A percentile compares a stretch with the other conserved stretches of the same genome.
Evolutionary conservation across 257 asterid genomes (phyloP).

Genomic region (Orobanche coerulescens): DNA sequence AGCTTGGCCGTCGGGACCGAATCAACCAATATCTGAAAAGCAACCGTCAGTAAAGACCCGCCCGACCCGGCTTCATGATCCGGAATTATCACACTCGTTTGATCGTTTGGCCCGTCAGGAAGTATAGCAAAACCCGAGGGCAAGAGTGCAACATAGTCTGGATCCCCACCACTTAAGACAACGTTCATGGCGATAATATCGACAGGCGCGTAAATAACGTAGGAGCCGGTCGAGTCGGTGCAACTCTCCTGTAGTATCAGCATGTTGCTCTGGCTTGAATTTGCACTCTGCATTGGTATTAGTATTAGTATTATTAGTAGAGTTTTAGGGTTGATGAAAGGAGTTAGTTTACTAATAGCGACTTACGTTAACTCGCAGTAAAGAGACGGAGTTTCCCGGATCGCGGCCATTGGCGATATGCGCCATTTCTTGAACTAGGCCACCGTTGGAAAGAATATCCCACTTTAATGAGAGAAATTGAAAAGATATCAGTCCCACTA

Average conservation of each 20-base stretch:
- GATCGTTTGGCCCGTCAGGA: slow-evolving; percentile 35
- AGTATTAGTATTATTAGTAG: no score
- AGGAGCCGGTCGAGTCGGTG: slow-evolving; percentile 36
- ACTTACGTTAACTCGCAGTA: slow-evolving; percentile 43
- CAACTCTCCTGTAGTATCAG: slow-evolving; percentile 45
- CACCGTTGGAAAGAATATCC: slow-evolving; percentile 50
- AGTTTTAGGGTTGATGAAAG: not conserved
- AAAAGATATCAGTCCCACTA: no score
- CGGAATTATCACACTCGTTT: slow-evolving; percentile 8
- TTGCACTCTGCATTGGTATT: slow-evolving; percentile 32
- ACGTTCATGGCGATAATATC: slow-evolving; percentile 43
- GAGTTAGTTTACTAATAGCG: not conserved
- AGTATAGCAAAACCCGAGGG: slow-evolving; percentile 60
- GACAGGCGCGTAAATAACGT: slow-evolving; percentile 45
- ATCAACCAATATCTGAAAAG: slow-evolving; percentile 53
- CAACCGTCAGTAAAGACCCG: slow-evolving; percentile 43
- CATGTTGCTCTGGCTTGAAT: slow-evolving; percentile 52
- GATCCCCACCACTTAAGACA: slow-evolving; percentile 46
- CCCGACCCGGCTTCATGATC: slow-evolving; percentile 27
- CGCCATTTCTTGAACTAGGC: slow-evolving; percentile 47
- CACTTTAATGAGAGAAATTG: slow-evolving; percentile 25
- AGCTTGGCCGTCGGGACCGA: slow-evolving; percentile 53
- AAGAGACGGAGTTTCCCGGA: slow-evolving; percentile 40
- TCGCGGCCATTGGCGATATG: slow-evolving; percentile 51
- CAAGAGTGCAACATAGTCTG: slow-evolving; percentile 44